Conservation (phyloP, 768 basidiomycete species). For the Boletus eberwhitei region DNA sequence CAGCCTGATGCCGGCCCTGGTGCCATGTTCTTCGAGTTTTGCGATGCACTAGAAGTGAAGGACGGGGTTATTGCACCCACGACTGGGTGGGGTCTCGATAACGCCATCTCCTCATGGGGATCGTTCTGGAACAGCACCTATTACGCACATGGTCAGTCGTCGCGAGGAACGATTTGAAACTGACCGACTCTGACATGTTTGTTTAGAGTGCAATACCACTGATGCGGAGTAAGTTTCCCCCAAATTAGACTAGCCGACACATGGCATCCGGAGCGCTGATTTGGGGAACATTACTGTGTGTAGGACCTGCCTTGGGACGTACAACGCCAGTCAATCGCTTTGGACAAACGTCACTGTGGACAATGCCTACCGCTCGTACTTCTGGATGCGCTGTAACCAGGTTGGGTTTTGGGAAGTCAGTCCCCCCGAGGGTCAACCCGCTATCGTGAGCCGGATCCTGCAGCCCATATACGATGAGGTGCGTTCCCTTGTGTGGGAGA, state of each 20-base stretch:
- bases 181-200: background rate
- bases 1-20: conserved; percentile 48
- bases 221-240: conserved; percentile 44
- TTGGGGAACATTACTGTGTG: conserved; percentile 31
- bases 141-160: conserved; percentile 41
- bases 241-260: background rate
- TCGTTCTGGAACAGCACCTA: conserved; percentile 53
- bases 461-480: conserved; percentile 31
- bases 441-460: conserved; percentile 34
- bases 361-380: conserved; percentile 61
- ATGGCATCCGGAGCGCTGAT: conserved; percentile 20
- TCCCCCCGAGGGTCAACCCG: conserved; percentile 36
- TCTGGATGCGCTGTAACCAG: conserved; percentile 73
- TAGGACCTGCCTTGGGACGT: conserved; percentile 40
- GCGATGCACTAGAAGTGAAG: conserved; percentile 39
- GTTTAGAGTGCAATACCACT: conserved; percentile 48
- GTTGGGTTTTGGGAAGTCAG: conserved; percentile 50
- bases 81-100: conserved; percentile 57
- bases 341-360: conserved; percentile 57
- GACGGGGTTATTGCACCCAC: conserved; percentile 41
- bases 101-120: conserved; percentile 61
- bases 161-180: background rate
- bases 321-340: conserved; percentile 35
- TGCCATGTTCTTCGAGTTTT: conserved; percentile 37
- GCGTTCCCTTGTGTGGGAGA: background rate